Evolutionary conservation across 1,284 basidiomycete genomes (phyloP).

Genomic region (Boletus sp.): DNA sequence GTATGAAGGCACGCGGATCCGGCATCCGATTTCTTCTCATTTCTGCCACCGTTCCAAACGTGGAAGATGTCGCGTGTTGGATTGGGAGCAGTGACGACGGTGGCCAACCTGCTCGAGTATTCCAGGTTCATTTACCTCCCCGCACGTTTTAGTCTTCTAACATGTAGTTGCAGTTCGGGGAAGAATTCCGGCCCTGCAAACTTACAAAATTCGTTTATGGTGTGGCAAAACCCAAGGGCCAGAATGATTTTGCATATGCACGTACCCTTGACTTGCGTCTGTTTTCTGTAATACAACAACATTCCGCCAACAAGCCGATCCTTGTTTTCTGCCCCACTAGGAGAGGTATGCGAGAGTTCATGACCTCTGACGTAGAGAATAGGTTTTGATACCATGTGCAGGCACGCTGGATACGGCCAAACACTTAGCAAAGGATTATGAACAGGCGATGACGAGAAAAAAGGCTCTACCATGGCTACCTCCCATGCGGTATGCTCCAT

Average conservation of each 20-base stretch:
- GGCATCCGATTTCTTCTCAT: slow-evolving; percentile 81
- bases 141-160: not conserved
- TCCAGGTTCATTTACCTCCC: slow-evolving; percentile 49
- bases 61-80: slow-evolving; percentile 87
- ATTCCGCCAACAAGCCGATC: slow-evolving; percentile 74
- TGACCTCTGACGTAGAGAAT: not conserved
- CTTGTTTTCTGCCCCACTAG: slow-evolving; percentile 85
- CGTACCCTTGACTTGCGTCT: slow-evolving; percentile 72
- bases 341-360: slow-evolving; percentile 50
- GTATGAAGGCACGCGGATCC: slow-evolving; percentile 80
- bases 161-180: slow-evolving; percentile 67
- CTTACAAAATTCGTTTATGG: slow-evolving; percentile 71
- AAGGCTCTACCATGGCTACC: slow-evolving; percentile 61
- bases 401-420: slow-evolving; percentile 72
- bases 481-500: slow-evolving; percentile 42
- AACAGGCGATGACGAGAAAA: slow-evolving; percentile 48
- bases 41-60: slow-evolving; percentile 93
- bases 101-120: slow-evolving; percentile 58
- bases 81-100: slow-evolving; percentile 50
- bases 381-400: not conserved
- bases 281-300: slow-evolving; percentile 63
- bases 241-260: slow-evolving; percentile 81
- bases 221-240: slow-evolving; percentile 50
- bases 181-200: slow-evolving; percentile 85
- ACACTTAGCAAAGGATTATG: slow-evolving; percentile 68